These are phyloP conservation scores for Claviceps sorghi DNA, from an alignment of 2,329 filamentous ascomycete species.

Conservation along the genomic window DNA sequence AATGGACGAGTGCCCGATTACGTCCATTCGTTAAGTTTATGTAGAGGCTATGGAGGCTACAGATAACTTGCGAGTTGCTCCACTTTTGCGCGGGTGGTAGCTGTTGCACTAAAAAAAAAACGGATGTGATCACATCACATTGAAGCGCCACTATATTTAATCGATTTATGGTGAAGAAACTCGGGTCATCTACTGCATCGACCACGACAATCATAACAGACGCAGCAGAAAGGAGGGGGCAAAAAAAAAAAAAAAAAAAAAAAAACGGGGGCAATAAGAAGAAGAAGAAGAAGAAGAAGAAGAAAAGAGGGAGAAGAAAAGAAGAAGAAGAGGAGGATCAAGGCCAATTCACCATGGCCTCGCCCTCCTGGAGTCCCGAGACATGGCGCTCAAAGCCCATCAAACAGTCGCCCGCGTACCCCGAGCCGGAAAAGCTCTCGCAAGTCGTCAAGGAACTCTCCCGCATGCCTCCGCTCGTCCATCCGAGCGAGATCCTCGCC, in stretches of 20 bases:
- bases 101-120: too few relatives aligned
- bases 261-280: neutral
- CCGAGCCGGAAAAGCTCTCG: conserved; percentile 43
- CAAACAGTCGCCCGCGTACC: conserved; percentile 60
- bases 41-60: too few relatives aligned
- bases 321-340: neutral
- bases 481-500: conserved; percentile 63
- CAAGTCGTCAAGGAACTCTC: conserved; percentile 50
- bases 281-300: neutral
- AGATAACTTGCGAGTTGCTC: too few relatives aligned
- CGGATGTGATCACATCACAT: too few relatives aligned
- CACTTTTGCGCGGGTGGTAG: too few relatives aligned
- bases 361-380: conserved; percentile 38
- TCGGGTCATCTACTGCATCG: too few relatives aligned
- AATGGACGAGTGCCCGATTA: too few relatives aligned
- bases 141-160: too few relatives aligned
- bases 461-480: conserved; percentile 62
- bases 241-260: neutral
- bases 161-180: too few relatives aligned
- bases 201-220: too few relatives aligned
- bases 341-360: neutral
- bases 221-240: too few relatives aligned
- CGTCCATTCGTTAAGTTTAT: too few relatives aligned
- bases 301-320: neutral
- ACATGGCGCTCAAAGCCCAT: conserved; percentile 70